Percentiles rank a stretch among this genome's conserved stretches.
These are phyloP conservation scores for Botrytis squamosa DNA, from an alignment of 2,329 filamentous ascomycete genomes.

Conservation along the genomic window DNA sequence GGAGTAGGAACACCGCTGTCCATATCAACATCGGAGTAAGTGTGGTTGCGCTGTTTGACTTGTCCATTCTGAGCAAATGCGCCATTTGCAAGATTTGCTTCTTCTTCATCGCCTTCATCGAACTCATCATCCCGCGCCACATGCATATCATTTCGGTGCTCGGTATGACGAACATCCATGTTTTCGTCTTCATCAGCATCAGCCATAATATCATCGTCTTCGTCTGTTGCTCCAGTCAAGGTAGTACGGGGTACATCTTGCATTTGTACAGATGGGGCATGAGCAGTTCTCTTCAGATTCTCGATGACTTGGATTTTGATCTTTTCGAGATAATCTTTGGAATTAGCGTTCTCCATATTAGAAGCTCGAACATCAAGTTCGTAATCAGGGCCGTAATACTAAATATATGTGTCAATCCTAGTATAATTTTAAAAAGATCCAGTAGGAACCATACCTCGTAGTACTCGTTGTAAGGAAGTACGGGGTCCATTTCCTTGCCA, in stretches of 20 bases:
- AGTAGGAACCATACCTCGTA: constrained; percentile 64
- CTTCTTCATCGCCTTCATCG: constrained; percentile 87
- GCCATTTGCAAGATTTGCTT: constrained; percentile 71
- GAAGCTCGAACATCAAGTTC: constrained; percentile 85
- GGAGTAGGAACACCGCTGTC: constrained; percentile 51
- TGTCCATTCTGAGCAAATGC: constrained; percentile 51
- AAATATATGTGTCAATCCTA: constrained; percentile 29
- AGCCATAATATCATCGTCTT: constrained; percentile 64
- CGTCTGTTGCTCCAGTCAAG: constrained; percentile 61
- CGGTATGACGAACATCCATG: constrained; percentile 77
- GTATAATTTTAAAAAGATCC: constrained; percentile 40
- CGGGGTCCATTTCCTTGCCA: constrained; percentile 73
- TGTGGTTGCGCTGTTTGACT: constrained; percentile 56
- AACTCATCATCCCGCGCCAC: constrained; percentile 76
- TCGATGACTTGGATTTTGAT: constrained; percentile 80
- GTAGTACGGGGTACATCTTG: constrained; percentile 68
- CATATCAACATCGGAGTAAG: constrained; percentile 50
- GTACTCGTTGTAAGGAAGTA: constrained; percentile 95
- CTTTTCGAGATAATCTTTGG: constrained; percentile 75
- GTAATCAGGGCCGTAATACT: constrained; percentile 91
- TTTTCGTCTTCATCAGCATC: constrained; percentile 82
- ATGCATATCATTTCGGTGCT: constrained; percentile 78
- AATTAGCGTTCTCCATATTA: constrained; percentile 90
- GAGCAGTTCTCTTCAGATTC: constrained; percentile 81
- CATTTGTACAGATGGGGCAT: constrained; percentile 88